phyloP scores from a whole-genome alignment of 2,329 filamentous ascomycete species.

The Diaporthe helianthi region DNA sequence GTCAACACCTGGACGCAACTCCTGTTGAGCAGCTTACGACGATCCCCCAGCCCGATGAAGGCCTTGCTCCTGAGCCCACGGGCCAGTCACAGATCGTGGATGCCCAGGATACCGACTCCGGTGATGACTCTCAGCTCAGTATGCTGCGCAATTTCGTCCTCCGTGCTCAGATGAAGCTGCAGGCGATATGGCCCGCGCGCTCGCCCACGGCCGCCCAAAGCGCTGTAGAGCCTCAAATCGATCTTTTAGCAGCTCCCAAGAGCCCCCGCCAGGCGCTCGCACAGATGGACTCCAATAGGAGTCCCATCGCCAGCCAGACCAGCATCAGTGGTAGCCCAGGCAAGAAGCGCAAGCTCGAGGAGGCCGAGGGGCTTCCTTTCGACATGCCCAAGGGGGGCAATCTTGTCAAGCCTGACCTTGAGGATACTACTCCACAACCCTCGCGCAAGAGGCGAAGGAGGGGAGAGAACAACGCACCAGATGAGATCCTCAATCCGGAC shows the following conservation, averaged over 20 bases:
- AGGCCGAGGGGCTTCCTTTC: constrained; percentile 32
- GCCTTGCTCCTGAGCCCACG: not conserved
- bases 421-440: constrained; percentile 39
- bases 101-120: constrained; percentile 17
- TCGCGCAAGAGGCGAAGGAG: constrained; percentile 44
- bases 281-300: constrained; percentile 46
- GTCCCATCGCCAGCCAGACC: constrained; percentile 48
- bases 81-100: not conserved
- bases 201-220: constrained; percentile 40
- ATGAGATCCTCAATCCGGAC: constrained; percentile 39
- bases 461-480: constrained; percentile 37
- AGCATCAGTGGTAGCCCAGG: constrained; percentile 48
- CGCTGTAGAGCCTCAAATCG: not conserved
- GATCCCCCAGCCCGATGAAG: not conserved
- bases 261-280: constrained; percentile 43
- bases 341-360: constrained; percentile 48
- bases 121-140: constrained; percentile 46
- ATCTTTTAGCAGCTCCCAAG: constrained; percentile 30
- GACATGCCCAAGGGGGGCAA: constrained; percentile 35
- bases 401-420: constrained; percentile 39
- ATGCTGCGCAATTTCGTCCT: constrained; percentile 46
- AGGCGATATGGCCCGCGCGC: constrained; percentile 41
- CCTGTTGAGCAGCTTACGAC: not conserved
- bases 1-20: not conserved
- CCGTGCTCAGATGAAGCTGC: constrained; percentile 39